Evolutionary conservation across 78 protist species (phyloP).

Genomic region (Dictyostelium firmibasis): DNA sequence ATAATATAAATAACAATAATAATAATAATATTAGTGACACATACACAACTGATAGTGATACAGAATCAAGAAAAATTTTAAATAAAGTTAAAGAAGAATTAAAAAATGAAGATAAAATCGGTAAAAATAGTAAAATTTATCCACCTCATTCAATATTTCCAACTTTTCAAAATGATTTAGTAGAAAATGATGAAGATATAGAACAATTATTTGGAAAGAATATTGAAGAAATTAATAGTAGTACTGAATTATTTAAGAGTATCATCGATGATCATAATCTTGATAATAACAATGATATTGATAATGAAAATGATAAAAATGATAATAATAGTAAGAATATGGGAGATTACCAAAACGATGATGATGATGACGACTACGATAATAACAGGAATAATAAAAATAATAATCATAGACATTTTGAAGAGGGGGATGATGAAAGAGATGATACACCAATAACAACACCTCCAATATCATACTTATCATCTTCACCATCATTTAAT

Average conservation of each 20-base stretch:
- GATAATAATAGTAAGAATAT: neutral
- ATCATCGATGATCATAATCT: neutral
- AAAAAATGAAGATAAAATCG: neutral
- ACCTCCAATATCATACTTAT: neutral
- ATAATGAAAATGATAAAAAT: too few relatives aligned
- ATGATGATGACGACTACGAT: neutral
- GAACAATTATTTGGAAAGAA: neutral
- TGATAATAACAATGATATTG: neutral
- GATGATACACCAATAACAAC: neutral
- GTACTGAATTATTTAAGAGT: neutral
- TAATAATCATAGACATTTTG: neutral
- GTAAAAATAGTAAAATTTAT: neutral
- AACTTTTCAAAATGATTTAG: neutral
- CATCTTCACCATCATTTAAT: neutral
- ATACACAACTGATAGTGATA: neutral
- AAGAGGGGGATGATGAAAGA: neutral
- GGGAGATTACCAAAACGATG: too few relatives aligned
- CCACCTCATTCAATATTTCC: constrained; percentile 1
- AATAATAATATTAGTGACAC: neutral
- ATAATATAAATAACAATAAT: too few relatives aligned
- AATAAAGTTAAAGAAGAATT: neutral
- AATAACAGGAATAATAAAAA: neutral
- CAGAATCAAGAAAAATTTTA: neutral
- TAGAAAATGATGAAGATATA: neutral
- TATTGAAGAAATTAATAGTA: neutral